Base-by-base conservation (phyloP, 352 stramenopile species). In the Phytophthora europaea region DNA sequence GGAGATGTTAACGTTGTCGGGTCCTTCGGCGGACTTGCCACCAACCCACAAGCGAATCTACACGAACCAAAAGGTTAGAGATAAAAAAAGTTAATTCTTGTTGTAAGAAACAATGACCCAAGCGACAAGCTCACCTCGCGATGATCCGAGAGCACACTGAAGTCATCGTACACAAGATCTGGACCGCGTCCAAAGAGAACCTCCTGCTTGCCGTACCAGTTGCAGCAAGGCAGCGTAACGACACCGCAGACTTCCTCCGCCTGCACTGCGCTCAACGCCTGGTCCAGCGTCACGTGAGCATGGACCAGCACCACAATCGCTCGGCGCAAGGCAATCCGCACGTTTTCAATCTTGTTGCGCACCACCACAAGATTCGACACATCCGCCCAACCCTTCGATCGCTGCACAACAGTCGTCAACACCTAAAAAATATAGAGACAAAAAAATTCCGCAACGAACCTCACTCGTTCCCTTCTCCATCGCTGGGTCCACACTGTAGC, bases 281-380 rank as follows among this genome's bases (percentile, higher is more conserved):
- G 89, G 15, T 86, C 80, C 23, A 95, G 65, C 53, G 89, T 93
- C 71, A 95, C 85, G 56, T 95, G 89, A 0, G 89, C 87, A 50
- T 94, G 89, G n/a, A 95, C 85, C 0, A 95, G 74, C 43, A 94
- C 84, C 36, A 94, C 65, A 50, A 95, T 84, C 2, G 80, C 89
- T 18, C 83, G 71, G 1, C 76, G 73, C 48, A 95, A 57, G 1
- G 70, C 65, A 65, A 94, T 93, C 31, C 84, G 85, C 18, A 95
- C 85, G 33, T 94, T 91, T 53, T 95, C 87, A 51, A 95, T 94
- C 67, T 95, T 95, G 72, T 94, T 93, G 70, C 85, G 79, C 40
- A 95, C 80, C 54, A 91, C 81, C 9, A 94, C 82, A 22, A 95
- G 73, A 65, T 95, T 95, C 7, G 70, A 63, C 33, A 95, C 82